Evolutionary conservation across 768 basidiomycete genomes (phyloP), one percentile per base, ranked within the genome.

Genomic region (Rubroboletus satanas): DNA sequence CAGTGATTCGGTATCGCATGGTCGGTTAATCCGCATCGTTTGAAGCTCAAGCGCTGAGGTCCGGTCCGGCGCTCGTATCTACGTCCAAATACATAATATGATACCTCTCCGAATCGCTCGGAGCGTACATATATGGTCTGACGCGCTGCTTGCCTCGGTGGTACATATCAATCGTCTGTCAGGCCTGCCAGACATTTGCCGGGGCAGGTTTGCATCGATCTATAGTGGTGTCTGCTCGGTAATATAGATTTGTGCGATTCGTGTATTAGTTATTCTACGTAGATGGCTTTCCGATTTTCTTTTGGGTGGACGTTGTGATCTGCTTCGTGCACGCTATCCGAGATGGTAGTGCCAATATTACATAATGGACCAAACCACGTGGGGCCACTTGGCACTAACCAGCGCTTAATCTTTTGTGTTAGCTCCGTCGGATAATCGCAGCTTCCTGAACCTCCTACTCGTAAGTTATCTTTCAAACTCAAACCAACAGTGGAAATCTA

Each of bases 1-100:
- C 76, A 9, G 73, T 83, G 57, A 69, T 84, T 54, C 76, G 78
- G 38, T 81, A 83, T 68, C 72, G 75, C 15, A 72, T 84, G 58
- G 66, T 82, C 17, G 80, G 59, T 9, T 45, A 42, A 49, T 23
- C 1, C 14, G 3, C 17, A 28, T n/a, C 3, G 6, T 36, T 21
- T 23, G 4, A 21, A 47, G 47, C 23, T 23, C 18, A 9, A 10
- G 5, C 11, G 2, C 3, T n/a, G 15, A 3, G 33, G 1, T 10
- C 33, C 2, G 33, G 33, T 23, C 21, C 7, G 14, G 45, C n/a
- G n/a, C 18, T 18, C 45, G 28, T 39, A 21, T 12, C 43, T 28
- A 28, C 5, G 44, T 12, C 18, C 7, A 32, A 32, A 14, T 18
- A 14, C 31, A 31, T 15, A 4, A 8, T 33, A 23, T 23, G 5